Evolutionary conservation across 116 monocot genomes (phyloP).

Genomic region (Papilionanthe hybrid): DNA sequence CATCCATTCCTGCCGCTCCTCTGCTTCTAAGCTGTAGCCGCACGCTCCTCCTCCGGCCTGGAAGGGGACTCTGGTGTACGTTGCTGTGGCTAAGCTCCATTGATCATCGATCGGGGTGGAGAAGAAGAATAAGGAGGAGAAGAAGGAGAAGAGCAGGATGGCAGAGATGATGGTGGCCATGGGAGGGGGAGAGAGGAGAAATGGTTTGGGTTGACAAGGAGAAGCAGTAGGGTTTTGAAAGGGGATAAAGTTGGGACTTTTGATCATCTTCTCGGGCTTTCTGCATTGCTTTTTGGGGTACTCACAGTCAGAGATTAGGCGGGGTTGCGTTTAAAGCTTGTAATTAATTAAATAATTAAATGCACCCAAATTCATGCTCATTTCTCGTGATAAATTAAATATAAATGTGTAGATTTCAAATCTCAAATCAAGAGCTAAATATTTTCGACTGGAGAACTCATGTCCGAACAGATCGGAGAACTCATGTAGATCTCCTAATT

Average conservation of each 20-base stretch:
- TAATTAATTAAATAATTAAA: no score
- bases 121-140: neutral
- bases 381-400: no score
- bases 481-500: no score
- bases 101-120: constrained; percentile 17
- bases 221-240: neutral
- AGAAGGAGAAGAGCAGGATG: constrained; percentile 11
- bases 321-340: no score
- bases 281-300: neutral
- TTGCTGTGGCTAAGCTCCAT: constrained; percentile 63
- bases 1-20: neutral
- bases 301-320: no score
- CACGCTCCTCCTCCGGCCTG: constrained; percentile 1
- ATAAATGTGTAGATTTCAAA: no score
- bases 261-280: neutral
- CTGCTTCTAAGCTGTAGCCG: neutral
- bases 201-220: no score
- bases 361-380: no score
- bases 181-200: neutral
- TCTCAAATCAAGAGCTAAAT: no score
- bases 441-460: no score
- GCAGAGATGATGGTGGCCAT: neutral
- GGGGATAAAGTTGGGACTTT: neutral
- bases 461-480: no score
- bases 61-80: constrained; percentile 20